Base-by-base conservation (phyloP, 2,329 filamentous ascomycete species). In the Pseudocercospora crystallina region DNA sequence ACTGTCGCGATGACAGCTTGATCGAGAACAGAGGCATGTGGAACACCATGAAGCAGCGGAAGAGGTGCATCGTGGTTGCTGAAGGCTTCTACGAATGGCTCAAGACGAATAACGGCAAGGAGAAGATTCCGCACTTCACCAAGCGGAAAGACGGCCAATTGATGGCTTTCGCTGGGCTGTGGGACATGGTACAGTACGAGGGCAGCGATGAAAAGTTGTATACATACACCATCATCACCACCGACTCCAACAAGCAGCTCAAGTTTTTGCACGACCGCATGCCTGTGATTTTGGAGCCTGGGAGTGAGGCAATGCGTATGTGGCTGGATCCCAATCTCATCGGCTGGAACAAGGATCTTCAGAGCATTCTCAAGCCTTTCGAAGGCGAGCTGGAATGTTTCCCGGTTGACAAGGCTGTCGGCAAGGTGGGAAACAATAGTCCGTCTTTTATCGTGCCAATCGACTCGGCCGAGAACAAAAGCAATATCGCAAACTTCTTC, bases 21-120 rank as follows among this genome's bases (percentile, higher is more conserved):
- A 77, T 82, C 5, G 81, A 85, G 8, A 79, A 86, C 8, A 81
- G 84, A 5, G 90, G 91, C 9, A 88, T 97, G 84, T 97, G 94
- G 94, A 86, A 82, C 36, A 83, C 81, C 1, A 95, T 97, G 87
- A 96, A 96, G 73, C 83, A 85, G 54, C 82, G 80, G 60, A 96
- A 96, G 72, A 80, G 94, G 29, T 97, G 94, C 68, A 77, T 97
- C 15, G 83, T 97, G 8, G 67, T 96, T 5, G 90, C 89, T 8
- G 87, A 96, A 70, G 94, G 94, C 1, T 99, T 97, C 71, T 99
- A 90, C 65, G 94, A 99, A 71, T 97, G 94, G 94, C 75, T 95
- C 53, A 92, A 92, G 70, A 89, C 85, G 62, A 85, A 81, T 63
- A 79, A 79, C 1, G 80, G 82, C 5, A 91, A 87, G 60, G 86